A percentile compares a stretch with the other conserved stretches of the same genome.
phyloP scores from a whole-genome alignment of 1,139 yeast species.

The Nakaseomyces nivariensis region DNA sequence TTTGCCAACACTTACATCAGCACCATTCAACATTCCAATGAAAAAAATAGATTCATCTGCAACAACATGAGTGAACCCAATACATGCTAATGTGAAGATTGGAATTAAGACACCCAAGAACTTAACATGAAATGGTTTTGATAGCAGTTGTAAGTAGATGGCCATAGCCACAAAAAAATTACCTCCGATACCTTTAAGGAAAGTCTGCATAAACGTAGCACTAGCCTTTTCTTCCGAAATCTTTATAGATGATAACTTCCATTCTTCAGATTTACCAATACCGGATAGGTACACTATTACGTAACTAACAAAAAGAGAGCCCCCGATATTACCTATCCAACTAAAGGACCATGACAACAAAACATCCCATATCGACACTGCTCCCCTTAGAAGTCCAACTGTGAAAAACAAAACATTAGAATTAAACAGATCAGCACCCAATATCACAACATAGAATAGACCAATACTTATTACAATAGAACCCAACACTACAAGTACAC shows the following conservation, averaged over 20 bases:
- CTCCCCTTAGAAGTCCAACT: slow-evolving; percentile 58
- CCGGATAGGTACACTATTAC: slow-evolving; percentile 49
- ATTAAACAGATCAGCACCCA: slow-evolving; percentile 68
- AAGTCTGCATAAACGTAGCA: slow-evolving; percentile 45
- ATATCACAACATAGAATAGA: slow-evolving; percentile 57
- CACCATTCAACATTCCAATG: slow-evolving; percentile 57
- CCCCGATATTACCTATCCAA: slow-evolving; percentile 55
- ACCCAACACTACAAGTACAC: slow-evolving; percentile 42
- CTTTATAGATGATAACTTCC: slow-evolving; percentile 39
- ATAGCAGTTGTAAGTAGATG: slow-evolving; percentile 64
- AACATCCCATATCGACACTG: slow-evolving; percentile 54
- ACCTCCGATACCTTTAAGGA: slow-evolving; percentile 60
- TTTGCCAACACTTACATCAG: slow-evolving; percentile 49
- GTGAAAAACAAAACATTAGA: slow-evolving; percentile 62
- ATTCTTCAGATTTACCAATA: slow-evolving; percentile 33
- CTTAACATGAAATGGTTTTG: slow-evolving; percentile 73
- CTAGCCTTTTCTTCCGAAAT: slow-evolving; percentile 41
- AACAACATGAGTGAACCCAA: slow-evolving; percentile 71
- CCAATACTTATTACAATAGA: slow-evolving; percentile 60
- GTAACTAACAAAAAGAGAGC: slow-evolving; percentile 55
- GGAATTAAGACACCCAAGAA: slow-evolving; percentile 56
- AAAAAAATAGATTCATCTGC: slow-evolving; percentile 69
- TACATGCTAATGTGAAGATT: slow-evolving; percentile 58
- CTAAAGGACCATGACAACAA: slow-evolving; percentile 60
- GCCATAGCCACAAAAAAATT: slow-evolving; percentile 70